A percentile compares a stretch with the other conserved stretches of the same genome.
Conservation (phyloP, 345 rosid genomes). For the Arabidopsis thaliana region TAIR10.1 NC_003076.8:1257501-1258000, state of each 20-base stretch:
- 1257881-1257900: neutral
- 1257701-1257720: constrained; percentile 33
- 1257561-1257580: constrained; percentile 18
- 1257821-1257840: constrained; percentile 34
- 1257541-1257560: neutral
- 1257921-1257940: neutral
- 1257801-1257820: neutral
- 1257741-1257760: neutral
- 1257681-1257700: constrained; percentile 40
- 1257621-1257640: neutral
- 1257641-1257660: constrained; percentile 18
- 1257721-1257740: constrained; percentile 18
- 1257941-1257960: neutral
- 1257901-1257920: neutral
- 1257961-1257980: neutral
- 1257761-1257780: constrained; percentile 10
- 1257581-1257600: neutral
- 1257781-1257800: constrained; percentile 1
- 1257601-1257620: constrained; percentile 32
- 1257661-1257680: constrained; percentile 27
- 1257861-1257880: neutral
- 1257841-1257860: constrained; percentile 15
- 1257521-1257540: neutral
- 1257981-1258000: constrained; percentile 24
- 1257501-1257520: neutral